These are phyloP conservation scores for Suillus americanus DNA, from an alignment of 768 basidiomycete species.

Conservation along the genomic window DNA sequence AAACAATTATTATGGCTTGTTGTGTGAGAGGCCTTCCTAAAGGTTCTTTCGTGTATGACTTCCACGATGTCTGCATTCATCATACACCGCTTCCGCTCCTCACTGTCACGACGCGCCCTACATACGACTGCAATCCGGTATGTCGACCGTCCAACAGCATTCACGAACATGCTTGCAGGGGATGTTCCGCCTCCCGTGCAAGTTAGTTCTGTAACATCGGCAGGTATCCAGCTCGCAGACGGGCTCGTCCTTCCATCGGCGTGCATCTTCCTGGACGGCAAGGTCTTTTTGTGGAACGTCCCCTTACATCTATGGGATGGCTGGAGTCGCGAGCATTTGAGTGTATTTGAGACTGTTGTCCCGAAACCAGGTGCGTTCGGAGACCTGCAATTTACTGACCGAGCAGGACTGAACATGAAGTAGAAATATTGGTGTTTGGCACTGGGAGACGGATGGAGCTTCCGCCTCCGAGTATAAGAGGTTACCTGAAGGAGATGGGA, in stretches of 20 bases:
- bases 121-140: constrained; percentile 2
- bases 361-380: constrained; percentile 78
- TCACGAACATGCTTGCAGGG: constrained; percentile 75
- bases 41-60: not conserved
- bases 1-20: not conserved
- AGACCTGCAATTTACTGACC: not conserved
- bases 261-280: constrained; percentile 82
- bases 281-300: constrained; percentile 90
- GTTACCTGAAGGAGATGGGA: constrained; percentile 71
- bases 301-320: constrained; percentile 60
- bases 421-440: constrained; percentile 89
- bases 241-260: constrained; percentile 77
- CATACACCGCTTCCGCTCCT: not conserved
- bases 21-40: no score
- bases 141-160: constrained; percentile 26
- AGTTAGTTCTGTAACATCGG: constrained; percentile 60
- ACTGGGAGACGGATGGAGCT: constrained; percentile 74
- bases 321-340: constrained; percentile 75
- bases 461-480: constrained; percentile 64
- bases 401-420: not conserved
- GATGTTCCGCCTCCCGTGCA: constrained; percentile 69
- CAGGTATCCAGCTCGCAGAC: constrained; percentile 72
- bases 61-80: not conserved
- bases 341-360: constrained; percentile 76
- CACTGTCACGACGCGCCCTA: constrained; percentile 2